Conservation (phyloP, 352 stramenopile species). For the Pythium apleroticum region DNA sequence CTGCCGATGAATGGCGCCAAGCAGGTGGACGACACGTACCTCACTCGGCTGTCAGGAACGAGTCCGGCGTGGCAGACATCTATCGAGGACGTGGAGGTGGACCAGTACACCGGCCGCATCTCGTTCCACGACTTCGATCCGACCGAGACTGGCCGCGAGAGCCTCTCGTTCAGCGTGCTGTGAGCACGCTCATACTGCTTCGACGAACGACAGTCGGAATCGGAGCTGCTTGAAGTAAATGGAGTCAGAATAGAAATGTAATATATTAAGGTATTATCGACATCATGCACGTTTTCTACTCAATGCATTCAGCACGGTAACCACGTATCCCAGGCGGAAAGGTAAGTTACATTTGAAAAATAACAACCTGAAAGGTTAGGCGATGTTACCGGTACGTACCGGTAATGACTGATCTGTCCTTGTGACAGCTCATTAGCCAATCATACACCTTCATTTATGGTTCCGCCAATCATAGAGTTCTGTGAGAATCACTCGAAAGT, state of each 20-base stretch:
- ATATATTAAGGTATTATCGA: slow-evolving; percentile 14
- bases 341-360: background rate
- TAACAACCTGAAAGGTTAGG: too few species aligned
- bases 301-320: background rate
- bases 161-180: slow-evolving; percentile 13
- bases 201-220: slow-evolving; percentile 15
- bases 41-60: slow-evolving; percentile 7
- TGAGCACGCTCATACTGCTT: background rate
- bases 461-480: slow-evolving; percentile 23
- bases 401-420: too few species aligned
- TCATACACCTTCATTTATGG: background rate
- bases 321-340: background rate
- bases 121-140: slow-evolving; percentile 7
- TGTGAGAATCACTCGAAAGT: background rate
- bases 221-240: background rate
- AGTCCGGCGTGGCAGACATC: slow-evolving; percentile 1
- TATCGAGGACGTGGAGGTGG: slow-evolving; percentile 15
- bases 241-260: slow-evolving; percentile 2
- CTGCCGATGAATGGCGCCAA: slow-evolving; percentile 15
- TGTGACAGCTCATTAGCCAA: slow-evolving; percentile 8
- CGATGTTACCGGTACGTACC: slow-evolving; percentile 2
- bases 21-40: slow-evolving; percentile 10
- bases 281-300: background rate
- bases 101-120: slow-evolving; percentile 12
- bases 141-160: slow-evolving; percentile 5